Conservation (phyloP, 2,329 filamentous ascomycete genomes). For the Ramularia collo-cygni region DNA sequence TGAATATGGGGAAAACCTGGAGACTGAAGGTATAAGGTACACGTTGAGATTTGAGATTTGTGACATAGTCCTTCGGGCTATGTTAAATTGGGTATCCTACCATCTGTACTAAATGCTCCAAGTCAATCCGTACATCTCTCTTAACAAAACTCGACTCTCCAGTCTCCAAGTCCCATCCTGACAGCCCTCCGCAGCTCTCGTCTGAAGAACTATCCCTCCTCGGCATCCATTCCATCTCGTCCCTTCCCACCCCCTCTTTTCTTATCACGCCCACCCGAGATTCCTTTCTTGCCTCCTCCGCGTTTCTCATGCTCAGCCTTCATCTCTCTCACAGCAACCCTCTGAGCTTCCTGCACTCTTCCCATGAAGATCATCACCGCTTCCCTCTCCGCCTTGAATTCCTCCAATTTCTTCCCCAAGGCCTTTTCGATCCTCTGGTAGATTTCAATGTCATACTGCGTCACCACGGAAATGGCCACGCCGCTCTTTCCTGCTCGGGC, state of each 20-base stretch:
- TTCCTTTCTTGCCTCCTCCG: slow-evolving; percentile 49
- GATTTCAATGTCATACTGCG: slow-evolving; percentile 80
- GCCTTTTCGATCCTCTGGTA: slow-evolving; percentile 76
- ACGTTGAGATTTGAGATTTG: too few relatives aligned
- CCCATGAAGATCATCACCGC: slow-evolving; percentile 77
- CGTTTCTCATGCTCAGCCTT: slow-evolving; percentile 67
- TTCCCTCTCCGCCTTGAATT: slow-evolving; percentile 66
- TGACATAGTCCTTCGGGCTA: too few relatives aligned
- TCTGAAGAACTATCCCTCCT: slow-evolving; percentile 50
- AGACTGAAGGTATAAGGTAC: too few relatives aligned
- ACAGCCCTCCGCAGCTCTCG: not conserved
- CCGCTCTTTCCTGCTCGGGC: slow-evolving; percentile 81
- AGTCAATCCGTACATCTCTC: too few relatives aligned
- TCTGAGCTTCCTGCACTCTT: slow-evolving; percentile 75
- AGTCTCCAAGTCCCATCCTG: too few relatives aligned
- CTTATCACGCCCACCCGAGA: slow-evolving; percentile 45
- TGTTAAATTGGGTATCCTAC: too few relatives aligned
- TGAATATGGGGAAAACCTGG: too few relatives aligned
- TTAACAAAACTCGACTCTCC: too few relatives aligned
- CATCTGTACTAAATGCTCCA: too few relatives aligned
- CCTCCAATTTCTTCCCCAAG: slow-evolving; percentile 66
- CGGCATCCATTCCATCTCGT: slow-evolving; percentile 65
- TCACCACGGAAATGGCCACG: slow-evolving; percentile 72
- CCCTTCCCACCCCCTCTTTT: slow-evolving; percentile 43
- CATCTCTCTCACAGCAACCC: slow-evolving; percentile 72